A percentile compares a stretch with the other conserved stretches of the same genome.
phyloP scores from a whole-genome alignment of 1,284 basidiomycete species.

The Phlebopus sp. region DNA sequence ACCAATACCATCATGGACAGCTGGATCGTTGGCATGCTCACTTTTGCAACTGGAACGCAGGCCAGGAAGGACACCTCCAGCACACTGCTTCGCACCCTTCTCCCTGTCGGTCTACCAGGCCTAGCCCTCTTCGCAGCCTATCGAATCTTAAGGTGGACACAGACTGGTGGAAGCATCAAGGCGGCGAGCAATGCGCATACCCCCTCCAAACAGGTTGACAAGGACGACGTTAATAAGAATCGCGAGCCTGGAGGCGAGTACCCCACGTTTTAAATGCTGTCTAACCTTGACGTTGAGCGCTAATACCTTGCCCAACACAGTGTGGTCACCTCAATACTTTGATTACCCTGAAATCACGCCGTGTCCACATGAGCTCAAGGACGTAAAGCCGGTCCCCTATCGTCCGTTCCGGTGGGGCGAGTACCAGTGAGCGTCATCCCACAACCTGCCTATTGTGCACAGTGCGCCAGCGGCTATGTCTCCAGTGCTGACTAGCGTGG shows the following conservation, averaged over 20 bases:
- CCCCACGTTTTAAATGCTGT: not conserved
- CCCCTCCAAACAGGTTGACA: too few relatives aligned
- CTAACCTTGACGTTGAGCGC: not conserved
- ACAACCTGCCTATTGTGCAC: not conserved
- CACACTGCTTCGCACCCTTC: slow-evolving; percentile 7
- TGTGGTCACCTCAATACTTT: slow-evolving; percentile 50
- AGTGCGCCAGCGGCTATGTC: not conserved
- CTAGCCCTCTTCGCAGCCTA: slow-evolving; percentile 13
- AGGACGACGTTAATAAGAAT: slow-evolving; percentile 18
- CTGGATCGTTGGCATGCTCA: not conserved
- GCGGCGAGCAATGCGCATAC: not conserved
- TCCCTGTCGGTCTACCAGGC: slow-evolving; percentile 18
- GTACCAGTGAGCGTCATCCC: slow-evolving; percentile 50
- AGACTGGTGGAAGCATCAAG: not conserved
- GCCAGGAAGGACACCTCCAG: slow-evolving; percentile 21
- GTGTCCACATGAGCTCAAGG: slow-evolving; percentile 36
- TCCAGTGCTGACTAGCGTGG: too few relatives aligned
- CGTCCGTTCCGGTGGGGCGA: slow-evolving; percentile 62
- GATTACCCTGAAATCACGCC: slow-evolving; percentile 50
- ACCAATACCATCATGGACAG: not conserved
- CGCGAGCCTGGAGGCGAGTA: slow-evolving; percentile 24
- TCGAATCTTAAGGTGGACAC: slow-evolving; percentile 15
- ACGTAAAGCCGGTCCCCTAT: slow-evolving; percentile 56
- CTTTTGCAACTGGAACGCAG: not conserved
- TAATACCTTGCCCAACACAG: slow-evolving; percentile 33